Evolutionary conservation across 2,329 filamentous ascomycete species (phyloP), one percentile per base, ranked within the genome.

Genomic region (Drechslerella dactyloides): DNA sequence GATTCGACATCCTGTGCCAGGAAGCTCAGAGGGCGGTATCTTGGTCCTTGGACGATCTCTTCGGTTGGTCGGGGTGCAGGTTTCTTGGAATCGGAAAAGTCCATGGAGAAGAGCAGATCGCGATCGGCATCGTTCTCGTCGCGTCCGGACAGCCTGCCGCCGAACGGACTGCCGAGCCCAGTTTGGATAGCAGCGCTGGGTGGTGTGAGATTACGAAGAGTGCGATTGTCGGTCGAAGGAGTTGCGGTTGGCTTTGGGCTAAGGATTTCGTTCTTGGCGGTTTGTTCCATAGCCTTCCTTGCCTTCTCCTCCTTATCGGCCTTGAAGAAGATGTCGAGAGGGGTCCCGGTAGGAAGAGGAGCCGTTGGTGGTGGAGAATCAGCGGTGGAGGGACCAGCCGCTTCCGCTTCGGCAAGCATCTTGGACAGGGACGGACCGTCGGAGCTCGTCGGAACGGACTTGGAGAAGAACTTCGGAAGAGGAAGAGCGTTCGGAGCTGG

Each of bases 401-500:
- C 75, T 56, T 79, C 81, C 55, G 58, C 53, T 56, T 82, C 80
- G 74, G 84, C 82, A 64, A 80, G 75, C 69, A 79, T 76, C 4
- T 84, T 76, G 73, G 81, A 80, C 48, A 82, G 74, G 48, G 78
- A 79, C 73, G 78, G 83, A 73, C 80, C 78, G 19, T 80, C 80
- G 13, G 80, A 86, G 2, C 87, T 88, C 65, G 89, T 88, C 2
- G 88, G 87, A 11, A 90, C 84, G 0, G 90, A 87, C 77, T 89
- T 93, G 27, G 89, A 89, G 73, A 90, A 86, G 79, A 97, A 96
- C 77, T 89, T 96, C 10, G 94, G 94, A 68, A 97, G 89, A 0
- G 94, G 94, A 33, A 99, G 83, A 23, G 91, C 88, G 7, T 92
- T 96, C 0, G 94, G 90, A 1, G 93, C 93, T 19, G 94, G 94